Evolutionary conservation across 2,329 filamentous ascomycete species (phyloP), one percentile per base, ranked within the genome.

Genomic region (Aspergillus sp.): DNA sequence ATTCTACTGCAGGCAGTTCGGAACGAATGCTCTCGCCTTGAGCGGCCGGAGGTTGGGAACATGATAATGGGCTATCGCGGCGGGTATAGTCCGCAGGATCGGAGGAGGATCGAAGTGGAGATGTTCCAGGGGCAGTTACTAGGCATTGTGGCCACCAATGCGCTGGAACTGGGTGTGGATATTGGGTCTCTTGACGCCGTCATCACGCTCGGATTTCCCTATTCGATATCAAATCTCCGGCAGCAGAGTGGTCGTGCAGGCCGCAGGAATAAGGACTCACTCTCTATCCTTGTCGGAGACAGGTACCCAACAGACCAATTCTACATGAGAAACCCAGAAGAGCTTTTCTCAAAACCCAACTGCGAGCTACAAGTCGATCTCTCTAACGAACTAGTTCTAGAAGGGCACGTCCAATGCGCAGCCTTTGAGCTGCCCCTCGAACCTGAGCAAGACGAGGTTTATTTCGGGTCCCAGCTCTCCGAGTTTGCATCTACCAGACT

Each of bases 61-160:
- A 81, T 93, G 47, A 91, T 99, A 1, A 97, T 96, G 92, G 91
- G 90, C 0, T 99, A 99, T 69, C 86, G 95, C 60, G 95, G 95
- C 22, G 95, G 95, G 0, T 99, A 99, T 69, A 96, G 93, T 3
- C 86, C 93, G 2, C 89, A 96, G 71, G 95, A 99, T 68, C 83
- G 95, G 55, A 85, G 95, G 17, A 82, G 84, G 55, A 97, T 99
- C 58, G 95, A 99, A 73, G 86, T 83, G 24, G 93, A 98, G 70
- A 98, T 99, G 95, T 99, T 99, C 65, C 90, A 96, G 55, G 95
- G 95, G 0, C 95, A 93, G 67, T 81, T 99, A 1, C 82, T 97
- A 59, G 95, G 95, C 1, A 96, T 99, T 56, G 87, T 99, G 32
- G 93, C 93, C 2, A 99, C 95, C 0, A 96, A 89, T 53, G 95